These are phyloP conservation scores for Sutorius eximius DNA, from an alignment of 1,284 basidiomycete species.

Conservation along the genomic window DNA sequence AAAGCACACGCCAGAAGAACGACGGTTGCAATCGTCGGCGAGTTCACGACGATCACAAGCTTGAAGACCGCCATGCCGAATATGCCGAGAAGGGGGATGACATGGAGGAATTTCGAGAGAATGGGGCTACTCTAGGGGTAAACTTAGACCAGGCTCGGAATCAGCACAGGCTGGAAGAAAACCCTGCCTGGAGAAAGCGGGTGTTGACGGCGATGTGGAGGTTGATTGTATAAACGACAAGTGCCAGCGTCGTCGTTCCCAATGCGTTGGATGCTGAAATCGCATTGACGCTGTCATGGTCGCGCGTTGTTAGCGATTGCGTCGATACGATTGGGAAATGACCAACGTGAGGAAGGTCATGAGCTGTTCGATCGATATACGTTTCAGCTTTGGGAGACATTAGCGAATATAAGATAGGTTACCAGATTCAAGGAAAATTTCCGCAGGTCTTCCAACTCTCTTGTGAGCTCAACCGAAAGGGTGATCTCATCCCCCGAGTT, in stretches of 20 bases:
- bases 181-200: constrained; percentile 22
- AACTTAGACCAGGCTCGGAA: not conserved
- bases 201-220: constrained; percentile 23
- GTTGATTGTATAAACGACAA: constrained; percentile 34
- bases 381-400: constrained; percentile 1
- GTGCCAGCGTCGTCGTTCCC: constrained; percentile 23
- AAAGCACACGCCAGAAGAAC: constrained; percentile 25
- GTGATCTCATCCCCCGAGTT: constrained; percentile 1
- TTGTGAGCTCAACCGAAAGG: constrained; percentile 16
- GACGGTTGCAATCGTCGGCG: constrained; percentile 18
- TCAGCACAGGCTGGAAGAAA: not conserved
- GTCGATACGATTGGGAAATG: not conserved
- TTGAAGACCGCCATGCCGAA: constrained; percentile 22
- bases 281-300: constrained; percentile 19
- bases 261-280: constrained; percentile 23
- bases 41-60: constrained; percentile 18
- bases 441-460: constrained; percentile 26
- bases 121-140: constrained; percentile 12
- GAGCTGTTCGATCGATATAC: constrained; percentile 17
- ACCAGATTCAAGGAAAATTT: constrained; percentile 28
- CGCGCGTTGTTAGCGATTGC: not conserved
- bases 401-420: not conserved
- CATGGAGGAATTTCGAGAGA: constrained; percentile 26
- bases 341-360: constrained; percentile 30
- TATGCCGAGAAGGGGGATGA: constrained; percentile 30